Evolutionary conservation across 805 yeast genomes (phyloP), one percentile per base, ranked within the genome.

Genomic region (Cyberlindnera mississippiensis): DNA sequence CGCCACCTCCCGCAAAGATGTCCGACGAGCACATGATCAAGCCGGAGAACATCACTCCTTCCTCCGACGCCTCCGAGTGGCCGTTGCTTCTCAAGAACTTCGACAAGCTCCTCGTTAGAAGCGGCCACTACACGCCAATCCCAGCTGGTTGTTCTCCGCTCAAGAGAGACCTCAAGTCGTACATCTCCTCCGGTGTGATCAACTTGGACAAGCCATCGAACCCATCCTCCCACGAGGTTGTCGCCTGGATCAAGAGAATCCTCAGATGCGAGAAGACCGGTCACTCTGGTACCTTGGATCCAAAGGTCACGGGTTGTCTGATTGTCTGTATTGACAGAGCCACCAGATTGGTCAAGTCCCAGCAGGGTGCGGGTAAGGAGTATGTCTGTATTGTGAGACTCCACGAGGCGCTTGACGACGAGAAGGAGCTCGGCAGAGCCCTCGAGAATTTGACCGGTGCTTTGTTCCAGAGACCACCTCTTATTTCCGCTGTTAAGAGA

Each of bases 321-420:
- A 93, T 93, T 66, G 99, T 93, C 48, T 93, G 99, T 78, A 78
- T 93, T 54, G 99, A 93, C 69, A 82, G 96, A 66, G 99, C 99
- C 45, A 93, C 99, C 42, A 82, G 99, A 71, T 76, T 93, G 62
- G 99, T 93, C 55, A 93, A 93, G 69, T 87, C 96, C 41, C 99
- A 93, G 73, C 99, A 93, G 70, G 98, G 98, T 72, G 99, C 99
- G 35, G 99, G 99, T 77, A 93, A 93, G 68, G 99, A 93, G 81
- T 93, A 93, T 71, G 99, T 93, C 42, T 93, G 98, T 75, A 88
- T 93, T 55, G 93, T 87, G 45, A 82, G 98, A 74, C 75, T 93
- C 59, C 99, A 93, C 67, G 97, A 91, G 52, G 89, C 89, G 49
- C 73, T 93, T 53, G 80, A 85, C 55, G 96, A 89, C 55, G 93